Evolutionary conservation across 305 asterid species (phyloP), one percentile per base, ranked within the genome.

Genomic region (Solanum hybrid): DNA sequence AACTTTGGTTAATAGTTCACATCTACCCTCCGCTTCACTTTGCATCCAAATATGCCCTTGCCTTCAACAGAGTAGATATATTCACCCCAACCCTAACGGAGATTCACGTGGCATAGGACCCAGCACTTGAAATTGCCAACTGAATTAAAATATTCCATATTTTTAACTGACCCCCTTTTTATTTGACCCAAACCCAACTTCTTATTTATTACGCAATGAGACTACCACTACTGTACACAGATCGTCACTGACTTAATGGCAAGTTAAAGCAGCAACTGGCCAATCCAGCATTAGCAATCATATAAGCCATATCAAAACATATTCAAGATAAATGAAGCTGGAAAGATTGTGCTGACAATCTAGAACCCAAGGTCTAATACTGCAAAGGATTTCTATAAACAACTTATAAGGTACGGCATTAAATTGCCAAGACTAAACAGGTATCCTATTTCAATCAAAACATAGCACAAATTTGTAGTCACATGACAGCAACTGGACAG

Each of bases 281-380:
- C 34, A 26, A 71, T 27, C 78, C 78, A 26, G 78, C 78, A 71
- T 69, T 71, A 24, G 34, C 17, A 26, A 71, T 71, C 78, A 71
- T 71, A 71, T 71, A 27, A 71, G 34, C 90, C 95, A 7, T 86
- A 95, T 81, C 94, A 95, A 88, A 94, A 91, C 89, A 94, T 95
- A 29, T 95, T 95, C 93, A 95, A 94, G 96, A 94, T 92, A 88
- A 87, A 90, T 19, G 98, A 95, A 88, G 86, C 94, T 5, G 99
- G 99, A 89, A 96, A 95, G 85, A 90, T 94, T 38, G 94, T 94
- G 69, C 89, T 95, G 37, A 93, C 94, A 10, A 93, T 96, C 24
- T 71, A 71, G 79, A 14, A 72, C 35, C 79, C 79, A 29, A 29
- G 79, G 79, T 73, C 79, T 29, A 73, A 73, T 73, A 29, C 37